Evolutionary conservation across 73 alveolate genomes (phyloP), one percentile per base, ranked within the genome.

Genomic region (Paramecium biaurelia): DNA sequence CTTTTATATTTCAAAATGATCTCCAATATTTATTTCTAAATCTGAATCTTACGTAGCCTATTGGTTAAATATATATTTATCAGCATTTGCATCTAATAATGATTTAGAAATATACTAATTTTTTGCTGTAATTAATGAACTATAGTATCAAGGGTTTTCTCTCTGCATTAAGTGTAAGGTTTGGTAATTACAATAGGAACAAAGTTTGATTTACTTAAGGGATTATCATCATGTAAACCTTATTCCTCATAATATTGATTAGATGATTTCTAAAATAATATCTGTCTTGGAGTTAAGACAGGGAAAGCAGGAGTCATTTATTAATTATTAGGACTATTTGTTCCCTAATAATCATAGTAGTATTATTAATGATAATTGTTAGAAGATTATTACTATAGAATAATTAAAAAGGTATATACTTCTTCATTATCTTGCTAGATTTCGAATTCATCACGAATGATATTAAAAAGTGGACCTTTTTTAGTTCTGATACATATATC

Each of bases 391-490:
- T 72, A 26, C 68, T 53, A 47, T 2, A 23, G 2, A 1, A 18
- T 26, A 4, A 72, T 28, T 35, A 72, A 37, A 37, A 15, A 12
- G 15, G n/a, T n/a, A 9, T 7, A 1, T 35, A 35, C 58, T 72
- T 35, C 86, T 35, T 72, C 86, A 72, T 72, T 42, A 14, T 79
- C 90, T 30, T 42, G 12, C 20, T 79, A 10, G 45, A 79, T 79
- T 79, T 79, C 90, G 18, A 79, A 79, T 43, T 79, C 90, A 79
- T 79, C 90, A 23, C 72, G 32, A 41, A 79, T 79, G 15, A 79
- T 79, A 37, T 79, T 79, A 30, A 79, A 79, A 7, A 79, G n/a
- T 1, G 70, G 70, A 9, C 90, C 90, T 24, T 79, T 43, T 23
- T 47, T 79, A 7, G 76, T 79, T 45, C 90, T 79, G 15, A 79